Base-by-base conservation (phyloP, 805 yeast species). In the Metschnikowia aberdeeniae region DNA sequence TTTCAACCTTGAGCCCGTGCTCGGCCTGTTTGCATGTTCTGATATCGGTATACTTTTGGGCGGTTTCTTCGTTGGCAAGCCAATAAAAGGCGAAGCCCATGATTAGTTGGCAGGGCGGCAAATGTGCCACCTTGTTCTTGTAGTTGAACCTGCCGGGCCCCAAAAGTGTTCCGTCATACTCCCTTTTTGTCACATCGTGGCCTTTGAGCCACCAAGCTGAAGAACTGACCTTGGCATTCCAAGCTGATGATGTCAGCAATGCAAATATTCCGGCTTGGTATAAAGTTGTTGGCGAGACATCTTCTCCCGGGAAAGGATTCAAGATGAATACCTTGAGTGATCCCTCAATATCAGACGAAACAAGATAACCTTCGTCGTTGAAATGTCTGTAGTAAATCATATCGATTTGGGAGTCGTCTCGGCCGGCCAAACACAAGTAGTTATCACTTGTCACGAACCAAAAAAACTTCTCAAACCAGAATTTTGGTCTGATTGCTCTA, bases 361-460 rank as follows among this genome's bases (percentile, higher is more conserved):
- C 87, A 46, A 83, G 76, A 24, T 78, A 67, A 59, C 93, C 98
- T 49, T 79, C 80, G 42, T 77, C 81, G 36, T 78, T 81, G 62
- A 89, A 82, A 58, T 88, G 86, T 43, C 89, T 78, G 55, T 83
- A 82, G 58, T 85, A 86, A 24, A 93, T 77, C 68, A 87, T 77
- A 56, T 90, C 96, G 4, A 80, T 75, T 61, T 92, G 98, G 4
- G 78, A 62, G 19, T 74, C 77, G 60, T 93, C 97, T 51, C 89
- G 80, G 1, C 97, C 98, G 38, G 90, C 89, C 44, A 93, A 64
- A 47, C 95, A 86, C 40, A 93, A 67, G 58, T 86, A 89, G 0
- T 93, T 90, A 59, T 92, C 98, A 53, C 84, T 81, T 0, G 97
- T 79, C n/a, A 90, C 72, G 59, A 93, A 93, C 99, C 99, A 93